Evolutionary conservation across 129 eudicot species (phyloP).

Genomic region (Chrysanthemum makinoi): DNA sequence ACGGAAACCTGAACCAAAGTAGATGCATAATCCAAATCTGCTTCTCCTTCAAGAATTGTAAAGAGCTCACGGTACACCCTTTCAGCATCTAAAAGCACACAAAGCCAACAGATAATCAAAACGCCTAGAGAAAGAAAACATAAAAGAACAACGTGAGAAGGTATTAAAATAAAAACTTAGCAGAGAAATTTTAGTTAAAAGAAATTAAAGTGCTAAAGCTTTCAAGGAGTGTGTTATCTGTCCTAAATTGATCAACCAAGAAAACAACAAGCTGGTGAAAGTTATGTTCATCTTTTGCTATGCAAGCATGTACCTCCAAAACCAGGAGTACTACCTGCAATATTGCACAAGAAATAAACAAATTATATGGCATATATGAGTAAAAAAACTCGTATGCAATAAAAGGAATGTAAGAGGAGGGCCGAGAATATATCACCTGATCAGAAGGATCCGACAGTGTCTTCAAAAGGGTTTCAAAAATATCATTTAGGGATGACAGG

Average conservation of each 20-base stretch:
- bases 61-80: slow-evolving; percentile 86
- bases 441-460: slow-evolving; percentile 92
- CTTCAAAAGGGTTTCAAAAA: slow-evolving; percentile 84
- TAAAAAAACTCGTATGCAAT: neutral
- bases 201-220: slow-evolving; percentile 43
- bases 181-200: neutral
- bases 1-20: slow-evolving; percentile 79
- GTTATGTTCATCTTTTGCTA: slow-evolving; percentile 71
- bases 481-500: slow-evolving; percentile 65
- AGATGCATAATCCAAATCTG: slow-evolving; percentile 89
- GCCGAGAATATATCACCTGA: slow-evolving; percentile 52
- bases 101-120: slow-evolving; percentile 80
- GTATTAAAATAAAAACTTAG: slow-evolving; percentile 7
- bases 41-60: slow-evolving; percentile 72
- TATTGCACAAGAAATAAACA: slow-evolving; percentile 17
- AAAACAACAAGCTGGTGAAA: slow-evolving; percentile 81
- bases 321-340: slow-evolving; percentile 89
- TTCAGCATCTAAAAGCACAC: slow-evolving; percentile 94
- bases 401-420: slow-evolving; percentile 6
- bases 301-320: slow-evolving; percentile 96
- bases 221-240: slow-evolving; percentile 68
- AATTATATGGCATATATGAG: no score
- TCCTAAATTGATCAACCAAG: slow-evolving; percentile 63
- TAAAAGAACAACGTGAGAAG: neutral
- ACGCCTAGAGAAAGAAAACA: slow-evolving; percentile 48